Evolutionary conservation across 345 rosid species (phyloP).

Genomic region (Boechera retrofracta): DNA sequence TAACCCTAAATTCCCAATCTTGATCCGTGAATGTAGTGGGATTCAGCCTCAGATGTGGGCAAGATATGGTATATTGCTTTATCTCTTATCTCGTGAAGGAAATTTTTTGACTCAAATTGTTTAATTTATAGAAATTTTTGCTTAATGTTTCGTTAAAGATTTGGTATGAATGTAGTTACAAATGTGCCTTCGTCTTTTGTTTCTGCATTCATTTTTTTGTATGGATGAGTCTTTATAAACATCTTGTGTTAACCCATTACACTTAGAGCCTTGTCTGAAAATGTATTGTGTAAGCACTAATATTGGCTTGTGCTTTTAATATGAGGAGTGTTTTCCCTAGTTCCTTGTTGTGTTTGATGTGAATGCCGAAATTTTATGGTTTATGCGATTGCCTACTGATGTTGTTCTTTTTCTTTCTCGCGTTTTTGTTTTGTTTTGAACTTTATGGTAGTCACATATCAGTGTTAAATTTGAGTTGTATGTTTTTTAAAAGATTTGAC

Average conservation of each 20-base stretch:
- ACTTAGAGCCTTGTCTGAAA: neutral
- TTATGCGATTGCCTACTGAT: neutral
- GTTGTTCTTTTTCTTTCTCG: neutral
- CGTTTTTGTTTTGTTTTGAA: neutral
- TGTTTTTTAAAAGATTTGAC: too few species aligned
- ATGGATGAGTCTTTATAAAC: neutral
- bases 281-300: constrained; percentile 2
- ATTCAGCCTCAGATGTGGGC: constrained; percentile 96
- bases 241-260: neutral
- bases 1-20: constrained; percentile 85
- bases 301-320: neutral
- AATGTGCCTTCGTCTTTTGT: neutral
- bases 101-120: neutral
- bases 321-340: neutral
- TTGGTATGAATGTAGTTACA: neutral
- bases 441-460: neutral
- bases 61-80: constrained; percentile 67
- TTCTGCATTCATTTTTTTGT: constrained; percentile 2
- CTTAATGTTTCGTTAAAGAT: neutral
- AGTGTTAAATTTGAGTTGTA: too few species aligned
- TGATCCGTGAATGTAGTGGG: constrained; percentile 85
- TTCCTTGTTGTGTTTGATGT: neutral
- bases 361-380: neutral
- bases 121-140: neutral
- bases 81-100: neutral